Evolutionary conservation across 1,284 basidiomycete genomes (phyloP).

Genomic region (Ustilago xerochloae): DNA sequence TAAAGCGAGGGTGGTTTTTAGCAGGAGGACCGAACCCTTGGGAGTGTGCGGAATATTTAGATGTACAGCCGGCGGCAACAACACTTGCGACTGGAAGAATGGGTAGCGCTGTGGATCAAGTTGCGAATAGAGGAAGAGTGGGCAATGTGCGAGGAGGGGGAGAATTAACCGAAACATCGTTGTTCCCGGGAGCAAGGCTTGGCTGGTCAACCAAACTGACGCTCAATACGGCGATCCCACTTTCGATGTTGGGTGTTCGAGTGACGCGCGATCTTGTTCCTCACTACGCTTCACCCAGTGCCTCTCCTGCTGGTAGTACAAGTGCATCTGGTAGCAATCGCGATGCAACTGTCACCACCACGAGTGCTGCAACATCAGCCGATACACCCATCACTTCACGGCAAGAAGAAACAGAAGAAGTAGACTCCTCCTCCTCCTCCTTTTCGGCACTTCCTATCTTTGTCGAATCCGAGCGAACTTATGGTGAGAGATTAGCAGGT

Average conservation of each 20-base stretch:
- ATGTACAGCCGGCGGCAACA: conserved; percentile 6
- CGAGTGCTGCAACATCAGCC: not conserved
- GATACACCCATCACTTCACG: not conserved
- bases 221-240: conserved; percentile 38
- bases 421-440: not conserved
- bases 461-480: conserved; percentile 47
- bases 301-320: too few species aligned
- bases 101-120: not conserved
- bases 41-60: conserved; percentile 49
- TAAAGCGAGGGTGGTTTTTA: conserved; percentile 34
- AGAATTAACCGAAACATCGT: not conserved
- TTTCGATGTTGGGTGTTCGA: conserved; percentile 20
- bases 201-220: conserved; percentile 31
- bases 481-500: conserved; percentile 42
- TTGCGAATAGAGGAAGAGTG: not conserved
- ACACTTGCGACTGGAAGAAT: not conserved
- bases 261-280: conserved; percentile 47
- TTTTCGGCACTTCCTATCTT: conserved; percentile 10
- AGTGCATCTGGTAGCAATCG: conserved; percentile 20
- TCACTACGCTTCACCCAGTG: conserved; percentile 25
- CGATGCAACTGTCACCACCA: too few species aligned
- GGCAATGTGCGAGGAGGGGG: not conserved
- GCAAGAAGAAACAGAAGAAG: not conserved
- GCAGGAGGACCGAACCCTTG: conserved; percentile 35
- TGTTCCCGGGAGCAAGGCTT: conserved; percentile 22